A percentile compares a stretch with the other conserved stretches of the same genome.
phyloP scores from a whole-genome alignment of 345 rosid species.

The Aquilaria yunnanensis region DNA sequence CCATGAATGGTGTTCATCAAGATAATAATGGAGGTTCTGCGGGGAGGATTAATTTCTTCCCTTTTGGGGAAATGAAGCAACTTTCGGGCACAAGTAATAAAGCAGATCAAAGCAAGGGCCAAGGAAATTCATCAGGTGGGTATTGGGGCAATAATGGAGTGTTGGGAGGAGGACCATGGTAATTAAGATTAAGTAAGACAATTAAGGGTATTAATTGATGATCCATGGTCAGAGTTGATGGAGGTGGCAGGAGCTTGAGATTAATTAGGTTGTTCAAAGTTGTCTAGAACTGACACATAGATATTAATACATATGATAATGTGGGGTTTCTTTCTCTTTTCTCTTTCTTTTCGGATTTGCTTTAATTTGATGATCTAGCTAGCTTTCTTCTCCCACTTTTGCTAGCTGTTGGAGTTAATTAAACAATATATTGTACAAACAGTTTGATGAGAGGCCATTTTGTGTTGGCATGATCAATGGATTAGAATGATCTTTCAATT shows the following conservation, averaged over 20 bases:
- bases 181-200: conserved; percentile 5
- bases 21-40: conserved; percentile 32
- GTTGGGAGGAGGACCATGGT: conserved; percentile 43
- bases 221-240: too few species aligned
- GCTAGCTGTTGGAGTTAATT: too few species aligned
- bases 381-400: not conserved
- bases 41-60: conserved; percentile 19
- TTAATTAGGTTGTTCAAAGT: conserved; percentile 15
- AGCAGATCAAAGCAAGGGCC: conserved; percentile 34
- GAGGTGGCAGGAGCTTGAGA: too few species aligned
- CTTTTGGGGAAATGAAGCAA: conserved; percentile 36
- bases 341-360: not conserved
- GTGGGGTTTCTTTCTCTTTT: conserved; percentile 1
- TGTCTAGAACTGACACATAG: conserved; percentile 26
- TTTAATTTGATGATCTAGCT: not conserved
- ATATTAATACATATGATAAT: conserved; percentile 9
- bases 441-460: conserved; percentile 13
- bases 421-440: conserved; percentile 2
- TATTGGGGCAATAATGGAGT: conserved; percentile 38
- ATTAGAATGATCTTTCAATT: not conserved
- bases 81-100: conserved; percentile 15
- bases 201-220: not conserved
- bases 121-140: conserved; percentile 27
- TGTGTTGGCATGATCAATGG: conserved; percentile 10
- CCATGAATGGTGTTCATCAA: conserved; percentile 17